Conservation (phyloP, 1,284 basidiomycete genomes). For the Sanguinoderma infundibulare region DNA sequence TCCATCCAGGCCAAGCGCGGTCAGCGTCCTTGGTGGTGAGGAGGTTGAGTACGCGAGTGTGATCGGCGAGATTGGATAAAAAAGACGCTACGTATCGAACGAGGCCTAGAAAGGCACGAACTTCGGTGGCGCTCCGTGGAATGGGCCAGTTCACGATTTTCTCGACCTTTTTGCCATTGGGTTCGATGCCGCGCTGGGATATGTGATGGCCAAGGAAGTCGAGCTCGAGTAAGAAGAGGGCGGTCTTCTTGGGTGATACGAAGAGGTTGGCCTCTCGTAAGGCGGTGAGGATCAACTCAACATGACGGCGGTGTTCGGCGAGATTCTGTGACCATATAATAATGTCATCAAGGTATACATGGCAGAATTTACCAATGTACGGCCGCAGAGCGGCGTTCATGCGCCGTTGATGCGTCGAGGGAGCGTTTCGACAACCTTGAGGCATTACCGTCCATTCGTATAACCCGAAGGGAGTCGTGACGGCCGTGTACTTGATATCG, state of each 20-base stretch:
- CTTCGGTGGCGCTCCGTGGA: slow-evolving; percentile 33
- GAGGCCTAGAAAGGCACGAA: slow-evolving; percentile 42
- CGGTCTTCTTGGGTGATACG: slow-evolving; percentile 4
- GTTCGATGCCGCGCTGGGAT: slow-evolving; percentile 16
- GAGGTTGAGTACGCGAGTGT: slow-evolving; percentile 33
- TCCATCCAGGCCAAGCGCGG: not conserved
- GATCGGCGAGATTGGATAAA: slow-evolving; percentile 38
- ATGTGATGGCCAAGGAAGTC: slow-evolving; percentile 34
- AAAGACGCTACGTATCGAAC: slow-evolving; percentile 41
- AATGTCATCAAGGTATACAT: slow-evolving; percentile 6
- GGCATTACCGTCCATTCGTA: slow-evolving; percentile 43
- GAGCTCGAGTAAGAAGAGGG: slow-evolving; percentile 23
- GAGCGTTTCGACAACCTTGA: no score
- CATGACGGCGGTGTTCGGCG: not conserved
- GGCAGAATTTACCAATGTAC: slow-evolving; percentile 2
- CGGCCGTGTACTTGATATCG: slow-evolving; percentile 41
- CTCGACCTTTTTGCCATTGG: slow-evolving; percentile 38
- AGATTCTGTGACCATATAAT: slow-evolving; percentile 2
- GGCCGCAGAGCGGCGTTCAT: slow-evolving; percentile 35
- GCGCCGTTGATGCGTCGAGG: slow-evolving; percentile 38
- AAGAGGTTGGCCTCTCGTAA: slow-evolving; percentile 30
- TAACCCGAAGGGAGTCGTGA: slow-evolving; percentile 41
- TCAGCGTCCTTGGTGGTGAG: not conserved
- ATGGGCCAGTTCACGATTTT: slow-evolving; percentile 40
- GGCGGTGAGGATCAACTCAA: slow-evolving; percentile 21